A percentile compares a stretch with the other conserved stretches of the same genome.
Conservation (phyloP, 305 asterid species). For the Fraxinus paxiana region DNA sequence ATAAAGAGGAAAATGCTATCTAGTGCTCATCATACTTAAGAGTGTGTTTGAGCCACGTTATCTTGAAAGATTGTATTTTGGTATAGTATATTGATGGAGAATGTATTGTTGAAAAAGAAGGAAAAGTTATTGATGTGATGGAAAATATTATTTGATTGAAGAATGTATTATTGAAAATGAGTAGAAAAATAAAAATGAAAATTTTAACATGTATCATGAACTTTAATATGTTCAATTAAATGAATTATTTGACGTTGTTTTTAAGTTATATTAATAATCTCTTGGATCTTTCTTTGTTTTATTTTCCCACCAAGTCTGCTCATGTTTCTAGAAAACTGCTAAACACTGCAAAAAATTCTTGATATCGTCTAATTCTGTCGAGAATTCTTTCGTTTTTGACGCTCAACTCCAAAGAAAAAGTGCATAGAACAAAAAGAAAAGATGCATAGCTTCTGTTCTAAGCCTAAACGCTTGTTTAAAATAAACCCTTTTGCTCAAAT, state of each 20-base stretch:
- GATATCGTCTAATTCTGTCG: constrained; percentile 18
- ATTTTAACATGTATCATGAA: too few species aligned
- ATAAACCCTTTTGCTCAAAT: constrained; percentile 42
- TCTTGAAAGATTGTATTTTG: too few species aligned
- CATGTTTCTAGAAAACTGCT: neutral
- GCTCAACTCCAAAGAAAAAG: constrained; percentile 38
- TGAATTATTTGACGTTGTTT: neutral
- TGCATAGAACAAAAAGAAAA: constrained; percentile 52
- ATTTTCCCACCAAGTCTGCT: constrained; percentile 16
- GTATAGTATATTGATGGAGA: too few species aligned
- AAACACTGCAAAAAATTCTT: neutral
- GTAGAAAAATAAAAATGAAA: too few species aligned
- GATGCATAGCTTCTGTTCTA: constrained; percentile 30
- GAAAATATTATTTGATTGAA: too few species aligned
- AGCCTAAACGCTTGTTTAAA: constrained; percentile 26
- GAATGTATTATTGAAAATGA: too few species aligned
- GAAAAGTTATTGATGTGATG: too few species aligned
- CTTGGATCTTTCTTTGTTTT: constrained; percentile 27
- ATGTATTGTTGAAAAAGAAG: too few species aligned
- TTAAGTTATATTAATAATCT: neutral
- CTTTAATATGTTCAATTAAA: too few species aligned
- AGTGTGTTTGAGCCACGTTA: too few species aligned
- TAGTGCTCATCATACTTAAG: too few species aligned
- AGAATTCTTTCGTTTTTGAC: constrained; percentile 34
- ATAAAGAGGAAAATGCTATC: too few species aligned